Conservation (phyloP, 2,329 filamentous ascomycete genomes). For the Pseudocercospora fuligena region DNA sequence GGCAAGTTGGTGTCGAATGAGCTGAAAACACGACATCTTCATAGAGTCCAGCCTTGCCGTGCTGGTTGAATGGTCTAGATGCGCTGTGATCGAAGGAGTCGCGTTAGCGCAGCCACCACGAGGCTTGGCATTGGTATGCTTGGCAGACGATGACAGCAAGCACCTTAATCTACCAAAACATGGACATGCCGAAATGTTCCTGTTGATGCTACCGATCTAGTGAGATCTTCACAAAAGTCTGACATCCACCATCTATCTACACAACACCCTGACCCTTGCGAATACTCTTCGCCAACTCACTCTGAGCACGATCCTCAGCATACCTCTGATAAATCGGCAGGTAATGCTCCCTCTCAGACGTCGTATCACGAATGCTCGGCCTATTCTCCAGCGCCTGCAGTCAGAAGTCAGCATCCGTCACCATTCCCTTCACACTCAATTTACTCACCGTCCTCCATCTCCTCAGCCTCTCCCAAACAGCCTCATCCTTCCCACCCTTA, state of each 20-base stretch:
- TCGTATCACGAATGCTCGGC: slow-evolving; percentile 68
- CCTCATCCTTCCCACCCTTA: slow-evolving; percentile 58
- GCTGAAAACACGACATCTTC: no score
- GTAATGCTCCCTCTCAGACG: slow-evolving; percentile 70
- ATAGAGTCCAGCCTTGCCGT: no score
- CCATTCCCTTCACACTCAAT: neutral
- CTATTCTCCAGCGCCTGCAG: slow-evolving; percentile 59
- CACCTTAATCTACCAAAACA: no score
- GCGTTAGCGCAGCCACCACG: no score
- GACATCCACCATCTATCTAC: neutral
- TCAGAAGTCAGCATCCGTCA: neutral
- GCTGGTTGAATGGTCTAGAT: no score
- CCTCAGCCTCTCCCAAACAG: slow-evolving; percentile 68
- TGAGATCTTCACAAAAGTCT: neutral
- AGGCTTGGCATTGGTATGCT: no score
- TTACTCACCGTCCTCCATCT: slow-evolving; percentile 56
- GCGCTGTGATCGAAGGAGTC: no score
- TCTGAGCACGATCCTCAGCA: slow-evolving; percentile 54
- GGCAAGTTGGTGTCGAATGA: no score
- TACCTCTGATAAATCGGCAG: slow-evolving; percentile 66
- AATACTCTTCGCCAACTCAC: slow-evolving; percentile 50
- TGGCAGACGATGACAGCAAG: no score
- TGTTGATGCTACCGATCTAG: no score
- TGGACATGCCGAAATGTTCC: no score
- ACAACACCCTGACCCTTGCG: neutral